A percentile compares a stretch with the other conserved stretches of the same genome.
phyloP scores from a whole-genome alignment of 306 rosid species.

The Glycine soja region DNA sequence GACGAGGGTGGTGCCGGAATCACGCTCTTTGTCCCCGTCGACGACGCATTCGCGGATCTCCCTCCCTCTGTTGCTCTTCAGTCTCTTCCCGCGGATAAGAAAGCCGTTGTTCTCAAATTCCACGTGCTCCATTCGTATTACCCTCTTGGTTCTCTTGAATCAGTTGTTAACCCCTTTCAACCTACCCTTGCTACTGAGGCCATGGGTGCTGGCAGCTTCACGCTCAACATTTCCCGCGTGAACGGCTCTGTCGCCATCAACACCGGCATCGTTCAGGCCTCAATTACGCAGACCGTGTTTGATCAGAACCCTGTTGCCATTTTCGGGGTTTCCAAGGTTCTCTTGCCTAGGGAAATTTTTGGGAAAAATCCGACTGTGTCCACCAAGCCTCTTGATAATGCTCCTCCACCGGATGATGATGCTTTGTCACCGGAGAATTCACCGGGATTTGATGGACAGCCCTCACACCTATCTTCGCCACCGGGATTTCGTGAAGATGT shows the following conservation, averaged over 20 bases:
- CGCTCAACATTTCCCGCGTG: constrained; percentile 81
- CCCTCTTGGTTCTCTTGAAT: constrained; percentile 86
- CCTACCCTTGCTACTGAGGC: constrained; percentile 96
- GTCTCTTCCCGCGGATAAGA: constrained; percentile 83
- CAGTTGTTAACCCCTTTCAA: constrained; percentile 89
- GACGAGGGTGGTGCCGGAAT: constrained; percentile 98
- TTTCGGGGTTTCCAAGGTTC: constrained; percentile 86
- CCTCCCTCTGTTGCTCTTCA: constrained; percentile 70
- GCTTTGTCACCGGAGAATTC: constrained; percentile 67
- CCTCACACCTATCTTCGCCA: constrained; percentile 74
- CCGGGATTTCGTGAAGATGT: constrained; percentile 67
- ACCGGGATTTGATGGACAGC: constrained; percentile 54
- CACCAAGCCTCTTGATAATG: constrained; percentile 34
- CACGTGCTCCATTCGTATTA: constrained; percentile 93
- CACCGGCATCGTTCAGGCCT: constrained; percentile 80
- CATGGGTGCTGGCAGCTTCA: constrained; percentile 87
- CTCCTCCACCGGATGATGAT: constrained; percentile 64
- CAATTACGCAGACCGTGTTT: constrained; percentile 87
- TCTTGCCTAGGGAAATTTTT: constrained; percentile 85
- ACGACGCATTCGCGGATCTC: constrained; percentile 74
- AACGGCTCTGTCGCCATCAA: constrained; percentile 84
- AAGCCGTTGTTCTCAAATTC: constrained; percentile 76
- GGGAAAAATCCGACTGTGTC: constrained; percentile 59
- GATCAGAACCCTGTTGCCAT: constrained; percentile 95
- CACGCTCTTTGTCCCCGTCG: constrained; percentile 86